Evolutionary conservation across 202 grass and related monocot species (phyloP).

Genomic region (Setaria italica): DNA sequence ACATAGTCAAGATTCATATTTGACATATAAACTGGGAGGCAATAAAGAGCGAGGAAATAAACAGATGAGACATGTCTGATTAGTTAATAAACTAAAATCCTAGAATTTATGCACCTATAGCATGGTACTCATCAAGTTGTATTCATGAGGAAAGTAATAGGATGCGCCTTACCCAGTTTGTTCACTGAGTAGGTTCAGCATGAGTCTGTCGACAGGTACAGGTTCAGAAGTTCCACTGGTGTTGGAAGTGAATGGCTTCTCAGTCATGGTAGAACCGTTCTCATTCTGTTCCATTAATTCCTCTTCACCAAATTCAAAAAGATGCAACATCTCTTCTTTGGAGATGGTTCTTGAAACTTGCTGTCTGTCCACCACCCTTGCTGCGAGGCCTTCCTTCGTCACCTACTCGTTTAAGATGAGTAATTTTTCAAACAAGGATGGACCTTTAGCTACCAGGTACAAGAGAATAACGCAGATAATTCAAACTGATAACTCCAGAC

Average conservation of each 20-base stretch:
- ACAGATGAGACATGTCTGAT: neutral
- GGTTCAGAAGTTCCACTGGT: conserved; percentile 44
- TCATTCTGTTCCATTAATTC: conserved; percentile 66
- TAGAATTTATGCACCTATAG: conserved; percentile 5
- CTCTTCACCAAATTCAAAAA: conserved; percentile 97
- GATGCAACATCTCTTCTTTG: conserved; percentile 96
- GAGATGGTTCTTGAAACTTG: conserved; percentile 98
- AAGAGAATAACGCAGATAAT: neutral
- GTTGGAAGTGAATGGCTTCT: conserved; percentile 43
- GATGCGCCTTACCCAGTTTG: conserved; percentile 68
- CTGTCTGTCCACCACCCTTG: conserved; percentile 96
- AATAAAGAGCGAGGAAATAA: conserved; percentile 30
- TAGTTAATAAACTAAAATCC: conserved; percentile 16
- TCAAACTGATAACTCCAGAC: conserved; percentile 18
- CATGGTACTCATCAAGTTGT: neutral
- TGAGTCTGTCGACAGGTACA: conserved; percentile 68
- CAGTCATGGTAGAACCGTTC: conserved; percentile 36
- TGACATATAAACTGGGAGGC: conserved; percentile 15
- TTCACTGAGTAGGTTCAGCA: conserved; percentile 76
- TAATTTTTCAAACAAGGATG: conserved; percentile 40
- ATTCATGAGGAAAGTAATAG: conserved; percentile 26
- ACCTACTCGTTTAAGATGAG: conserved; percentile 61
- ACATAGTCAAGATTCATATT: conserved; percentile 30
- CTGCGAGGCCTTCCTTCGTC: conserved; percentile 97
- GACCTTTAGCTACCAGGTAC: conserved; percentile 11